phyloP scores from a whole-genome alignment of 768 basidiomycete genomes.

The Inosperma sp. region DNA sequence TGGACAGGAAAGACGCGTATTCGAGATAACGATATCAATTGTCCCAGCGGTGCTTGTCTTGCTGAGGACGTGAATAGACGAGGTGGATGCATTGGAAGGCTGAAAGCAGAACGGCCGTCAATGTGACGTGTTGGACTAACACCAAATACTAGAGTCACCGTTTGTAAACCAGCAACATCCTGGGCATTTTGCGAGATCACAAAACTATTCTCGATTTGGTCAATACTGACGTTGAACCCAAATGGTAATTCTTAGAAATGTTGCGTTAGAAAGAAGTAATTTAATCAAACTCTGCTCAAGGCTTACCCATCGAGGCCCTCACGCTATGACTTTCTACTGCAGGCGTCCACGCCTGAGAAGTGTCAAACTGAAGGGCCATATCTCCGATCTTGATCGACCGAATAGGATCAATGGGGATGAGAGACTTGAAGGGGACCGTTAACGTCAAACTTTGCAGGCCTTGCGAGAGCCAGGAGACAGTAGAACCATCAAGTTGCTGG shows the following conservation, averaged over 20 bases:
- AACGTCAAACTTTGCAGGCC: constrained; percentile 56
- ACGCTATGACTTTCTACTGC: constrained; percentile 54
- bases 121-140: neutral
- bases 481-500: constrained; percentile 48
- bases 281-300: neutral
- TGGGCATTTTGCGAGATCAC: constrained; percentile 51
- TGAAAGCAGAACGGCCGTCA: constrained; percentile 21
- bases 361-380: constrained; percentile 53
- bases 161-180: constrained; percentile 54
- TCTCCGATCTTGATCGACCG: constrained; percentile 58
- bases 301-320: constrained; percentile 51
- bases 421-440: constrained; percentile 55
- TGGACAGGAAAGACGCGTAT: constrained; percentile 49
- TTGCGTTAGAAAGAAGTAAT: neutral
- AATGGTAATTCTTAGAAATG: constrained; percentile 56
- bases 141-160: constrained; percentile 34
- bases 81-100: constrained; percentile 63
- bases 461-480: constrained; percentile 62
- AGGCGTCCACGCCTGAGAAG: constrained; percentile 53
- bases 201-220: constrained; percentile 61
- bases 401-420: constrained; percentile 56
- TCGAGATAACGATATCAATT: constrained; percentile 58
- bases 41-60: constrained; percentile 54
- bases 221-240: constrained; percentile 57
- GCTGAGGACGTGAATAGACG: constrained; percentile 49